Percentiles rank a stretch among this genome's conserved stretches.
These are phyloP conservation scores for Uncinocarpus reesii DNA, from an alignment of 2,329 filamentous ascomycete species.

Conservation along the genomic window DNA sequence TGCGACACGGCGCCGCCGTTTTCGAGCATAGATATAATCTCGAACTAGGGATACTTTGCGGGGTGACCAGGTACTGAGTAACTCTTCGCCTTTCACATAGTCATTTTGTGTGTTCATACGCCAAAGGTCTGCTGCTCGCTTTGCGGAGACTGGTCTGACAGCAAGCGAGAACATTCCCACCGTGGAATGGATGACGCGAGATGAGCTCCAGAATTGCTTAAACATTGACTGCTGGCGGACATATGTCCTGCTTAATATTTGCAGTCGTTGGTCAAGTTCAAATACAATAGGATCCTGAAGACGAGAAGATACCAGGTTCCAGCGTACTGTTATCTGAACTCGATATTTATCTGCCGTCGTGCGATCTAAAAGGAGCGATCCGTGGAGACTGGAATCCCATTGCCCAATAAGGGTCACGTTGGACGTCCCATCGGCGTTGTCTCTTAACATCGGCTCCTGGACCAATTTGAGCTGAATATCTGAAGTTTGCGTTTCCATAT, in stretches of 20 bases:
- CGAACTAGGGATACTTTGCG: constrained; percentile 82
- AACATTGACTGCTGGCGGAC: constrained; percentile 80
- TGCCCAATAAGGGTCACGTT: constrained; percentile 80
- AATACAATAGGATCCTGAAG: constrained; percentile 85
- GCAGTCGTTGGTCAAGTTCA: constrained; percentile 65
- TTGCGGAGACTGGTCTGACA: constrained; percentile 79
- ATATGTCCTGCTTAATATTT: constrained; percentile 74
- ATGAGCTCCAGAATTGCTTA: constrained; percentile 72
- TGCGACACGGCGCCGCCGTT: constrained; percentile 60
- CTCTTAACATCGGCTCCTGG: constrained; percentile 65
- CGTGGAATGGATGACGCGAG: constrained; percentile 75
- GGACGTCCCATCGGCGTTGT: constrained; percentile 81
- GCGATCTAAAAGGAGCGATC: constrained; percentile 83
- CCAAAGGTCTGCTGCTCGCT: constrained; percentile 87
- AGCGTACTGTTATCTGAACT: constrained; percentile 75
- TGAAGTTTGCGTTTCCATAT: constrained; percentile 59
- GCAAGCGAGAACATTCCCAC: constrained; percentile 77
- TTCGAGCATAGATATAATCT: constrained; percentile 68
- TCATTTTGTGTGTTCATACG: constrained; percentile 89
- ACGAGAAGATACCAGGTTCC: constrained; percentile 75
- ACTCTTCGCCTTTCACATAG: constrained; percentile 93
- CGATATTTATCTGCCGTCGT: constrained; percentile 86
- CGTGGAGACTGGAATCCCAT: constrained; percentile 92
- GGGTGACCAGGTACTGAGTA: constrained; percentile 72
- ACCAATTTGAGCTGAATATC: constrained; percentile 70